Evolutionary conservation across 306 rosid species (phyloP).

Genomic region (Pterocarpus macrocarpus): DNA sequence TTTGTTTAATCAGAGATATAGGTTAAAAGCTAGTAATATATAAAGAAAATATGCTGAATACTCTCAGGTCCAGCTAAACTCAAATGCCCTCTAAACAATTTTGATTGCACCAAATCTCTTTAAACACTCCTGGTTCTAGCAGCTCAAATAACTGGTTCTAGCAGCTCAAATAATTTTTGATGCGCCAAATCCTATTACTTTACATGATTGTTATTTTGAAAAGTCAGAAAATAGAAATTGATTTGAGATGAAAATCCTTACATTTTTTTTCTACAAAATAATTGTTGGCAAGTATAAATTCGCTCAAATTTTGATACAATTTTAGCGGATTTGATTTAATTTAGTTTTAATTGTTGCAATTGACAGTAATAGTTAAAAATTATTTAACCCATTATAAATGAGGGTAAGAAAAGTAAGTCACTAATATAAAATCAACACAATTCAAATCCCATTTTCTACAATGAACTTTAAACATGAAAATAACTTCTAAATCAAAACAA

Average conservation of each 20-base stretch:
- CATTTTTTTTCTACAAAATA: not conserved
- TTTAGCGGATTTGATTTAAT: not conserved
- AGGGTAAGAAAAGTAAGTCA: not conserved
- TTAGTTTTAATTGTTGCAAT: not conserved
- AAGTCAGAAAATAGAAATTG: no score
- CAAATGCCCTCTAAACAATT: no score
- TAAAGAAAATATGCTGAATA: no score
- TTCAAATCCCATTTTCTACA: not conserved
- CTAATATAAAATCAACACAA: not conserved
- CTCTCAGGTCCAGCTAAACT: no score
- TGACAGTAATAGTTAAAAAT: not conserved
- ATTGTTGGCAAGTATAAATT: not conserved
- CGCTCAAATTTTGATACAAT: not conserved
- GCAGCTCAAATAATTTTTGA: no score
- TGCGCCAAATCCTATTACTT: no score
- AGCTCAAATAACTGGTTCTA: no score
- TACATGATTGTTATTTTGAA: not conserved
- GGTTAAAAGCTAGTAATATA: no score
- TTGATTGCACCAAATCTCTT: not conserved
- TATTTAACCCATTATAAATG: not conserved
- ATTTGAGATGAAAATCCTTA: not conserved
- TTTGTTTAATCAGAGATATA: no score
- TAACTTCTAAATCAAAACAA: not conserved
- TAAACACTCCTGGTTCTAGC: not conserved
- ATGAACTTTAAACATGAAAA: not conserved